Evolutionary conservation across 2,329 filamentous ascomycete species (phyloP).

Genomic region (Xylaria multiplex): DNA sequence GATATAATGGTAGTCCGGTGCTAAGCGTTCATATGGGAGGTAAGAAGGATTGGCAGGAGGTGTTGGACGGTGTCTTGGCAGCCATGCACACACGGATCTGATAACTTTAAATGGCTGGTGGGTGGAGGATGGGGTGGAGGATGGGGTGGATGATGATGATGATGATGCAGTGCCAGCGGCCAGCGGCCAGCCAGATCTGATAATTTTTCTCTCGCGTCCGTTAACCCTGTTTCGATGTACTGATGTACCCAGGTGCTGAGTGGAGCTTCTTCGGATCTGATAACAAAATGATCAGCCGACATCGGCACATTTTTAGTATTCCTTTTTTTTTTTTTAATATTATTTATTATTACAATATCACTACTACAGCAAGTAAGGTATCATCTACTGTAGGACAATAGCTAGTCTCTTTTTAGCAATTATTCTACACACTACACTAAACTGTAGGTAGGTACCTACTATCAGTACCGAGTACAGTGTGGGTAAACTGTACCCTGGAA

Average conservation of each 20-base stretch:
- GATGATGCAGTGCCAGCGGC: not conserved
- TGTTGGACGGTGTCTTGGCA: constrained; percentile 42
- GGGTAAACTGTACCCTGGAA: too few relatives aligned
- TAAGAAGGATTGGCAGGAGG: constrained; percentile 24
- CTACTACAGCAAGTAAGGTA: too few relatives aligned
- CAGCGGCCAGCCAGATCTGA: constrained; percentile 41
- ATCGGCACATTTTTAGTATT: constrained; percentile 30
- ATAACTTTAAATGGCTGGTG: constrained; percentile 50
- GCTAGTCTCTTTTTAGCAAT: not conserved
- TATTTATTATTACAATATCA: too few relatives aligned
- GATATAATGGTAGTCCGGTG: constrained; percentile 35
- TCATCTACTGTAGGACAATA: too few relatives aligned
- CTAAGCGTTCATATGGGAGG: not conserved
- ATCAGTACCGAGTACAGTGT: too few relatives aligned
- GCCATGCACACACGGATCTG: constrained; percentile 49
- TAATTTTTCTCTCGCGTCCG: constrained; percentile 37
- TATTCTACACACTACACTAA: not conserved
- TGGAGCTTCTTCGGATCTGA: constrained; percentile 44
- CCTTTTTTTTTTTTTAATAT: too few relatives aligned
- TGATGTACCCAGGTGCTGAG: not conserved
- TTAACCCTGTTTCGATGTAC: constrained; percentile 8
- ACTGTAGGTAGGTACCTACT: not conserved
- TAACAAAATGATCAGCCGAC: constrained; percentile 42
- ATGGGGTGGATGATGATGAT: constrained; percentile 29
- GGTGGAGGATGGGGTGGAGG: constrained; percentile 22